phyloP scores from a whole-genome alignment of 345 rosid species.

The Melastoma malabathricum region DNA sequence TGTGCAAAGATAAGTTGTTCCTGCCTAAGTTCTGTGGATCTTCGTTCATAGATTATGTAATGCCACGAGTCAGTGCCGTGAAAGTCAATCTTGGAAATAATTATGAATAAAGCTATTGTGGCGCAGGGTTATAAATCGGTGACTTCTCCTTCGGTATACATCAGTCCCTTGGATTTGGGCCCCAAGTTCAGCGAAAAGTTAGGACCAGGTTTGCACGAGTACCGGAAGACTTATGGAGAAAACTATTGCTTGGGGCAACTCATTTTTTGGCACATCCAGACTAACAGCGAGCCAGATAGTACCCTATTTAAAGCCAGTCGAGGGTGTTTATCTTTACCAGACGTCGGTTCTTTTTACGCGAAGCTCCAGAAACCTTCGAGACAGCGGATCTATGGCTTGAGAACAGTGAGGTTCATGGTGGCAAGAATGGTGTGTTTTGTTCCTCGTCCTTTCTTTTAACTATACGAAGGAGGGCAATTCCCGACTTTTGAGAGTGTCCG shows the following conservation, averaged over 20 bases:
- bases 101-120: not conserved
- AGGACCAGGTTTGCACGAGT: constrained; percentile 60
- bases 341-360: constrained; percentile 73
- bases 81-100: no score
- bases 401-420: constrained; percentile 53
- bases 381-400: constrained; percentile 78
- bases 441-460: not conserved
- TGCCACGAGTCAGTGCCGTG: no score
- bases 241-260: constrained; percentile 95
- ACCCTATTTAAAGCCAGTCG: constrained; percentile 54
- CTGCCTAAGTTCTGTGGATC: no score
- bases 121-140: constrained; percentile 62
- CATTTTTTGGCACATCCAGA: constrained; percentile 90
- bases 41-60: no score
- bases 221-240: constrained; percentile 76
- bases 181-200: constrained; percentile 67
- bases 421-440: constrained; percentile 61
- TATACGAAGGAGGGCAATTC: not conserved
- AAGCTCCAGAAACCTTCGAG: constrained; percentile 71
- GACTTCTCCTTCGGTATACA: constrained; percentile 78
- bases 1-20: not conserved
- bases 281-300: constrained; percentile 64
- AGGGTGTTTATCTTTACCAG: constrained; percentile 90
- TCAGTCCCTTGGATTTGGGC: constrained; percentile 89
- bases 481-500: not conserved